phyloP scores from a whole-genome alignment of 2,329 filamentous ascomycete species.

The Cladosporium sp. region DNA sequence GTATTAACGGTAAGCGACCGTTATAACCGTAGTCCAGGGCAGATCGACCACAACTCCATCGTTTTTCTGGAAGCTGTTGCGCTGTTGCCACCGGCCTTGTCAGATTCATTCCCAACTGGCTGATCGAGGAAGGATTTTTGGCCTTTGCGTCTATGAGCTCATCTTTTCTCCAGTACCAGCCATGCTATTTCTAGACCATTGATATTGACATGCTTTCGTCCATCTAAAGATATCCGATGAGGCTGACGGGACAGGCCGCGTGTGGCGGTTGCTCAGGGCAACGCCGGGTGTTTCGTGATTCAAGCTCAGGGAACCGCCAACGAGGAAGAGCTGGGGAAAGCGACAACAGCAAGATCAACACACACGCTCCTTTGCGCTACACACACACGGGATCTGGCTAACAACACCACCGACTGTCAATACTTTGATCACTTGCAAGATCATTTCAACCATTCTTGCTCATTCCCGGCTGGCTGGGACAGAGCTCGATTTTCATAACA shows the following conservation, averaged over 20 bases:
- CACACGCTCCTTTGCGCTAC: neutral
- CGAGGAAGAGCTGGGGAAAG: slow-evolving; percentile 6
- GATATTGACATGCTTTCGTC: no score
- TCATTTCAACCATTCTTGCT: neutral
- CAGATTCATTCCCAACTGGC: no score
- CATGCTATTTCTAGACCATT: no score
- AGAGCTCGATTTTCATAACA: neutral
- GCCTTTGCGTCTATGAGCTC: no score
- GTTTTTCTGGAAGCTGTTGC: no score
- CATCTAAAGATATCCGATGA: no score
- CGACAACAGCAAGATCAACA: slow-evolving; percentile 1
- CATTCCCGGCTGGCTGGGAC: neutral
- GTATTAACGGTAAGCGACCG: neutral
- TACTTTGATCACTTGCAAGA: neutral
- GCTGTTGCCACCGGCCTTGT: no score
- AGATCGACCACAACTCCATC: neutral
- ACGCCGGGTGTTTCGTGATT: slow-evolving; percentile 1
- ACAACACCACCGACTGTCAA: neutral
- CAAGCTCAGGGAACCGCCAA: neutral
- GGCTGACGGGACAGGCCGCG: no score
- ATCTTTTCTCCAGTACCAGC: no score
- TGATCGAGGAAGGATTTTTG: no score
- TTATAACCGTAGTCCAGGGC: neutral
- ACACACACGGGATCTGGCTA: neutral
- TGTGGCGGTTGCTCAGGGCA: neutral